Evolutionary conservation across 192 early-diverging fungal genomes (phyloP).

Genomic region (Coemansia sp.): DNA sequence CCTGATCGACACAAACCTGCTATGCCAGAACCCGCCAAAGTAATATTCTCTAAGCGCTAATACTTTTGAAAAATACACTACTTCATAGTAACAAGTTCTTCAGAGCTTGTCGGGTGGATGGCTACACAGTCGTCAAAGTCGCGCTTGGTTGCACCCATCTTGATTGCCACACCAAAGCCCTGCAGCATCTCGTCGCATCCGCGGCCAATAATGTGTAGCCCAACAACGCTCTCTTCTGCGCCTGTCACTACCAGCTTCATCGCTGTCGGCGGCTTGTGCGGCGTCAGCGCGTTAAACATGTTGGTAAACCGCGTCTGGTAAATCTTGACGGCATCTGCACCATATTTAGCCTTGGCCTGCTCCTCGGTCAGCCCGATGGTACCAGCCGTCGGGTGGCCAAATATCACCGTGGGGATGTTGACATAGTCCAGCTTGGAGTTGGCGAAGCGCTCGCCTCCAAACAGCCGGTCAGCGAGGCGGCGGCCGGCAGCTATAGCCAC

Average conservation of each 20-base stretch:
- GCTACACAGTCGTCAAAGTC: constrained; percentile 96
- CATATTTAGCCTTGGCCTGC: constrained; percentile 72
- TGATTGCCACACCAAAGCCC: constrained; percentile 95
- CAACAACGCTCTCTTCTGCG: constrained; percentile 94
- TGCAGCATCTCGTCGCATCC: constrained; percentile 90
- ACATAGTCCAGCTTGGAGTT: constrained; percentile 84
- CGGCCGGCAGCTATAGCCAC: constrained; percentile 97
- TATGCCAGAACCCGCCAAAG: too few relatives aligned
- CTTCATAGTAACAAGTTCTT: constrained; percentile 84
- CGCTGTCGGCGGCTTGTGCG: constrained; percentile 84
- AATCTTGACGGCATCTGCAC: constrained; percentile 77
- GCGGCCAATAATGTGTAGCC: constrained; percentile 88
- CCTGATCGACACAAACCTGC: too few relatives aligned
- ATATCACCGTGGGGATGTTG: constrained; percentile 95
- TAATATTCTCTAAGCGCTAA: too few relatives aligned
- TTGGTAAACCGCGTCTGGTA: constrained; percentile 88
- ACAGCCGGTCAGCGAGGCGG: constrained; percentile 85
- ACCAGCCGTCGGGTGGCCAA: constrained; percentile 88
- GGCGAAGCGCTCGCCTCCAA: constrained; percentile 72
- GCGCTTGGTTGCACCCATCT: constrained; percentile 99
- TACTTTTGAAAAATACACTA: constrained; percentile 6
- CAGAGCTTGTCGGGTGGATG: constrained; percentile 94
- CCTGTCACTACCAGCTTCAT: constrained; percentile 91
- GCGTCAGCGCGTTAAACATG: constrained; percentile 85
- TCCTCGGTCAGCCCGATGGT: constrained; percentile 87